Evolutionary conservation across 2,329 filamentous ascomycete species (phyloP), one percentile per base, ranked within the genome.

Genomic region (Xylariaceae sp.): DNA sequence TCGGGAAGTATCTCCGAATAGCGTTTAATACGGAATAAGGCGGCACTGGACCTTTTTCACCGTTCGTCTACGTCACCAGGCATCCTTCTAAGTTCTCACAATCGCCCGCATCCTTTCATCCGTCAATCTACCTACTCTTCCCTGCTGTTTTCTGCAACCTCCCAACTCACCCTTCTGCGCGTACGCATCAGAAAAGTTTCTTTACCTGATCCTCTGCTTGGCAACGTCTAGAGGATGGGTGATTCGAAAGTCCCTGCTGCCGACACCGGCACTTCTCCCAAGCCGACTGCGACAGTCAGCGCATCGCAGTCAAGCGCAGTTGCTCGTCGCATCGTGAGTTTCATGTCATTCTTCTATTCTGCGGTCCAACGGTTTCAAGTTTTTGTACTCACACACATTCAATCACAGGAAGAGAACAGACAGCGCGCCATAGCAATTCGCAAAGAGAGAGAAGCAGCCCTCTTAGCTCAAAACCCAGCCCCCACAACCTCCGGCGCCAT

Each of bases 371-470:
- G 4, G 11, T 10, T 35, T 8, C 34, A 35, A 35, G 10, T 7
- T n/a, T 7, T 10, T 3, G 23, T 13, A 51, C 23, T 51, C 6
- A 51, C 23, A 18, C 18, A 23, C 6, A 1, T 4, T 15, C 15
- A 18, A 42, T 60, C 11, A 34, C 62, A 94, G 89, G 93, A 97
- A 84, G 86, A 93, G 73, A 92, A 87, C 67, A 85, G 93, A 17
- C 82, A 97, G 35, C 89, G 87, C 75, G 90, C 94, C 57, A 97
- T 97, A 80, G 92, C 92, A 2, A 79, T 92, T 15, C 88, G 89
- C 59, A 85, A 90, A 66, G 86, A 88, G 69, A 82, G 83, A 60
- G 86, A 92, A 68, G 85, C 87, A 60, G 74, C 79, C 62, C 78
- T 77, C 73, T 73, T 50, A 72, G 77, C 8, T 67, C 76, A 15